Conservation (phyloP, 164 flowering plant genomes). For the Aristolochia fimbriata region DNA sequence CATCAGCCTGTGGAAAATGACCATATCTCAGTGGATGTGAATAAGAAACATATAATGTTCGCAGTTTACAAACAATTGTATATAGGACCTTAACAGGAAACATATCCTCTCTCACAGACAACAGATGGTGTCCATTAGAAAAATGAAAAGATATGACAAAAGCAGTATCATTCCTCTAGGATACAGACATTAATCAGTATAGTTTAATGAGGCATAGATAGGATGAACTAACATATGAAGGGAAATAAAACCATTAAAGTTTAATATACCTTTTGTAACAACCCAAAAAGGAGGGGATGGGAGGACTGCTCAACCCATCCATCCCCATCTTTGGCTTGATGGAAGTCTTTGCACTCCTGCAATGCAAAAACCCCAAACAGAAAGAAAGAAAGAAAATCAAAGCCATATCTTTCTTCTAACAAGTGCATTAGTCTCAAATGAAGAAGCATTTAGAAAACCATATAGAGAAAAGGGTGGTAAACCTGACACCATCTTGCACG, state of each 20-base stretch:
- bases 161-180: too few species aligned
- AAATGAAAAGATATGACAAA: too few species aligned
- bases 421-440: neutral
- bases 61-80: neutral
- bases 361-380: constrained; percentile 9
- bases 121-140: neutral
- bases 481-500: constrained; percentile 99
- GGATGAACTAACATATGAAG: neutral
- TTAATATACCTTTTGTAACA: constrained; percentile 68
- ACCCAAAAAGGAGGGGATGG: constrained; percentile 70
- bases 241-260: neutral
- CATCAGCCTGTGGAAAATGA: constrained; percentile 48
- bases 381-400: too few species aligned
- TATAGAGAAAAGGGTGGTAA: constrained; percentile 2
- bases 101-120: neutral
- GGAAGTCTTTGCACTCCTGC: constrained; percentile 92
- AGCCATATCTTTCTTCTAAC: too few species aligned
- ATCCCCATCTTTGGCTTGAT: constrained; percentile 97
- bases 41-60: neutral
- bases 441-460: neutral
- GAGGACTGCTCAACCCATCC: constrained; percentile 98
- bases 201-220: neutral
- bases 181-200: too few species aligned
- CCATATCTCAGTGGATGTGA: neutral
- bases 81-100: neutral